These are phyloP conservation scores for Mimosa pudica DNA, from an alignment of 306 rosid species.

Conservation along the genomic window DNA sequence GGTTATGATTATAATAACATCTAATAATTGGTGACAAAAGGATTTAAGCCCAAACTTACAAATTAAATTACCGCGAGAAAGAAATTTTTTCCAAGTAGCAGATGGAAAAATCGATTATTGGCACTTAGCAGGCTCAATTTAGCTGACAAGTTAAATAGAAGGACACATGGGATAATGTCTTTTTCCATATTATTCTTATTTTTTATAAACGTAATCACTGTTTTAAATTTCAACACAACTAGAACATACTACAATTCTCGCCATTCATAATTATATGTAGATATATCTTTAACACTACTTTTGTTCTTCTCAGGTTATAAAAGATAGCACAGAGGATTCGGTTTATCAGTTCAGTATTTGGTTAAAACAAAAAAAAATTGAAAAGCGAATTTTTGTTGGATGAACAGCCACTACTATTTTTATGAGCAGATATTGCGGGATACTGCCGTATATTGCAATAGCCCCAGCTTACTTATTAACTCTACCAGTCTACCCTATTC, in stretches of 20 bases:
- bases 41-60: background rate
- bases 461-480: background rate
- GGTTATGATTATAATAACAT: background rate
- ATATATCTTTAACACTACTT: too few relatives aligned
- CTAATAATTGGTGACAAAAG: background rate
- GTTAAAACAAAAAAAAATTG: too few relatives aligned
- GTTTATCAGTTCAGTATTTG: too few relatives aligned
- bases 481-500: background rate
- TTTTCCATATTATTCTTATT: too few relatives aligned
- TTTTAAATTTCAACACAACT: too few relatives aligned
- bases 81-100: background rate
- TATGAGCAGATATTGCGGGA: constrained; percentile 11
- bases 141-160: background rate
- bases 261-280: too few relatives aligned
- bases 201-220: background rate
- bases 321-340: too few relatives aligned
- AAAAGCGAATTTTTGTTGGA: background rate
- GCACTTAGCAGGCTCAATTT: background rate
- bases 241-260: background rate
- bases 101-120: background rate
- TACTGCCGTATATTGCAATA: background rate
- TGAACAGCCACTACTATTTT: background rate
- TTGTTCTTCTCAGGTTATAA: background rate
- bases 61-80: background rate
- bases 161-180: too few relatives aligned